Percentiles rank a stretch among this genome's conserved stretches.
These are phyloP conservation scores for Penstemon barbatus DNA, from an alignment of 257 asterid genomes.

Conservation along the genomic window DNA sequence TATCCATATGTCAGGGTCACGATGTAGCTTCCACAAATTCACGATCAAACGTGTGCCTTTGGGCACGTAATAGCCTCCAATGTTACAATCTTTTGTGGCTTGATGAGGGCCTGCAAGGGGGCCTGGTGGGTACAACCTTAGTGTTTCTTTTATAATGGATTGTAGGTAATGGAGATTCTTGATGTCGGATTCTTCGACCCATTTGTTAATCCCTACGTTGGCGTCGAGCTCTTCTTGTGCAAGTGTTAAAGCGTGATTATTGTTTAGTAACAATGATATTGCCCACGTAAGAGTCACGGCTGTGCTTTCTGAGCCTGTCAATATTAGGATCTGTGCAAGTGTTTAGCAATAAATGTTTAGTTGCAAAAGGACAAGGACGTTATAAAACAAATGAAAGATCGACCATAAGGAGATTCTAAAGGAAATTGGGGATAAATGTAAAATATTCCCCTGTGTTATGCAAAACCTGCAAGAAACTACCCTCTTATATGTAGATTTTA, in stretches of 20 bases:
- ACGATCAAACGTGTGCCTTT: slow-evolving; percentile 52
- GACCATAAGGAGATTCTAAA: too few relatives aligned
- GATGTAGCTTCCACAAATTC: slow-evolving; percentile 57
- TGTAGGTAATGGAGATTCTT: slow-evolving; percentile 41
- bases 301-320: slow-evolving; percentile 61
- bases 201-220: slow-evolving; percentile 39
- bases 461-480: too few relatives aligned
- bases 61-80: slow-evolving; percentile 31
- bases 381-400: too few relatives aligned
- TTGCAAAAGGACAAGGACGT: neutral
- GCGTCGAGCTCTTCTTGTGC: slow-evolving; percentile 49
- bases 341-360: neutral
- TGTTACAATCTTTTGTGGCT: slow-evolving; percentile 44
- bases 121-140: slow-evolving; percentile 67
- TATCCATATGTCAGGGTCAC: slow-evolving; percentile 54
- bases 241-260: slow-evolving; percentile 13
- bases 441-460: too few relatives aligned
- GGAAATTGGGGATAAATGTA: too few relatives aligned
- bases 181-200: slow-evolving; percentile 60
- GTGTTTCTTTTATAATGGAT: slow-evolving; percentile 53
- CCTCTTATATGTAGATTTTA: too few relatives aligned
- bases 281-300: slow-evolving; percentile 58
- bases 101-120: slow-evolving; percentile 57
- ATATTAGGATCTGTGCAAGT: slow-evolving; percentile 39
- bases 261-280: slow-evolving; percentile 49